Conservation (phyloP, 495 filamentous ascomycete genomes). For the Penicillium salamii region DNA sequence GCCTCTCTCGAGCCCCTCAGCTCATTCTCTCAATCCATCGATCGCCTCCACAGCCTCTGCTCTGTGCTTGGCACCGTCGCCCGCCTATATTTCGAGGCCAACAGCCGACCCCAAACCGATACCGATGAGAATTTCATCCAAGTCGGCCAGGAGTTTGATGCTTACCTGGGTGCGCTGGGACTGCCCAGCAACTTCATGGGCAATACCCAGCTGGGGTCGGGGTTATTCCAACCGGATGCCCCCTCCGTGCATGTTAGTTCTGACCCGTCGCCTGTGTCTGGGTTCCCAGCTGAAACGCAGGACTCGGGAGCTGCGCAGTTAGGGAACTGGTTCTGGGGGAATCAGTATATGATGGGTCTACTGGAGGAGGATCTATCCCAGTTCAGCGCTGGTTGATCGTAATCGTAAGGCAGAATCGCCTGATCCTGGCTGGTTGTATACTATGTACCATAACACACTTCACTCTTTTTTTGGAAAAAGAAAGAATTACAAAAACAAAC, state of each 20-base stretch:
- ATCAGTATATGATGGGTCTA: constrained; percentile 61
- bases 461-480: no score
- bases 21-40: constrained; percentile 52
- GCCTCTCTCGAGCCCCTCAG: constrained; percentile 51
- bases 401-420: no score
- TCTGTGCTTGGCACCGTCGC: constrained; percentile 61
- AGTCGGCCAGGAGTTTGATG: constrained; percentile 60
- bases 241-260: constrained; percentile 5
- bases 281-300: constrained; percentile 11
- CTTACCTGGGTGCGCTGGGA: constrained; percentile 61
- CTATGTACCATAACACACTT: no score
- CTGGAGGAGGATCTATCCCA: constrained; percentile 58
- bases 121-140: constrained; percentile 44
- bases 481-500: no score
- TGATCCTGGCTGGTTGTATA: no score
- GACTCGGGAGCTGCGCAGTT: constrained; percentile 34
- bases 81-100: constrained; percentile 59
- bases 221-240: constrained; percentile 11
- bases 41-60: constrained; percentile 58
- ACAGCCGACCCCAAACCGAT: constrained; percentile 41
- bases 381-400: no score
- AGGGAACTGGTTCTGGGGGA: constrained; percentile 67
- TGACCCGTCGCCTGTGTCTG: constrained; percentile 1
- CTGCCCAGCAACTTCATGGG: constrained; percentile 37
- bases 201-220: constrained; percentile 1